Conservation (phyloP, 306 rosid genomes). For the Rosa lucieae region DNA sequence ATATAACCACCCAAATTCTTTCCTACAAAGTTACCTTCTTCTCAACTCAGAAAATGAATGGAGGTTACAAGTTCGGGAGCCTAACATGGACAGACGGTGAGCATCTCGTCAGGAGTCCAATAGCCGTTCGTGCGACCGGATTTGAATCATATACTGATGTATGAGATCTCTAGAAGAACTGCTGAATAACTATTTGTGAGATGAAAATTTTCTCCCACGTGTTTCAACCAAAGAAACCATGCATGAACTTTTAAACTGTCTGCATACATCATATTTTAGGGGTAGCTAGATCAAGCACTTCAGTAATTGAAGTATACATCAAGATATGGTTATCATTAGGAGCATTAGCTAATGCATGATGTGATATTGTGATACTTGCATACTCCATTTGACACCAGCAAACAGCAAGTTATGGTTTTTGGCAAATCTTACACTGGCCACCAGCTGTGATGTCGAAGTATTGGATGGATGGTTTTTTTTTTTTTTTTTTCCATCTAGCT, state of each 20-base stretch:
- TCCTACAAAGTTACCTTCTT: slow-evolving; percentile 47
- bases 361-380: too few relatives aligned
- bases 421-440: neutral
- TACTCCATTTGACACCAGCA: too few relatives aligned
- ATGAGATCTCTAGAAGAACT: neutral
- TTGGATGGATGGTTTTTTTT: too few relatives aligned
- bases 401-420: neutral
- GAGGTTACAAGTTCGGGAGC: slow-evolving; percentile 65
- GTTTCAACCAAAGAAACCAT: neutral
- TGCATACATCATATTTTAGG: neutral
- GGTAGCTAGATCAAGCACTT: neutral
- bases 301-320: neutral
- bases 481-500: too few relatives aligned
- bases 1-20: slow-evolving; percentile 27
- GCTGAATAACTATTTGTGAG: neutral
- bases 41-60: slow-evolving; percentile 46
- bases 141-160: slow-evolving; percentile 32
- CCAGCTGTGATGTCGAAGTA: too few relatives aligned
- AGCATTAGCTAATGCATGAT: neutral
- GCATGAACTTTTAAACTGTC: neutral
- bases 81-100: slow-evolving; percentile 66
- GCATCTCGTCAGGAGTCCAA: slow-evolving; percentile 59
- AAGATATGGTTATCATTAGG: too few relatives aligned
- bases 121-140: slow-evolving; percentile 42
- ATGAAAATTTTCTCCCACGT: neutral